A percentile compares a stretch with the other conserved stretches of the same genome.
Conservation (phyloP, 257 asterid genomes). For the Coffea eugenioides region DNA sequence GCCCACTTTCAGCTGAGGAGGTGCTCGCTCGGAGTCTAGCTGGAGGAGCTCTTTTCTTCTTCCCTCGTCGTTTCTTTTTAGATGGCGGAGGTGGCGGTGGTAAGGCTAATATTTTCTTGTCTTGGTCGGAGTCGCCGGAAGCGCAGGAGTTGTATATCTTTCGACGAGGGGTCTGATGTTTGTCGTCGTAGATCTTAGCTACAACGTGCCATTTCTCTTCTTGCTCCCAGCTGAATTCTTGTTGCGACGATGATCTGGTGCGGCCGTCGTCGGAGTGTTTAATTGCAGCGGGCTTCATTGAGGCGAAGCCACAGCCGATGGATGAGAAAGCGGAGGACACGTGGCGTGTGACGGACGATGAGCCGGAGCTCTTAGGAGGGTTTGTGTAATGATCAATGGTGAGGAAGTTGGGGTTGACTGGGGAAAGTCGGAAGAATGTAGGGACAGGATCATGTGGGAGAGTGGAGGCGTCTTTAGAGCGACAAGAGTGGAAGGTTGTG, state of each 20-base stretch:
- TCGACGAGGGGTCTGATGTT: slow-evolving; percentile 23
- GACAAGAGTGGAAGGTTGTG: slow-evolving; percentile 65
- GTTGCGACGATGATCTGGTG: slow-evolving; percentile 11
- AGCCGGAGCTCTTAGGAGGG: slow-evolving; percentile 13
- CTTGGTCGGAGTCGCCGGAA: slow-evolving; percentile 18
- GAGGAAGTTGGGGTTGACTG: slow-evolving; percentile 9
- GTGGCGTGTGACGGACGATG: slow-evolving; percentile 26
- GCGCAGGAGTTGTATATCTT: slow-evolving; percentile 38
- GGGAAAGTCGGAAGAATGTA: slow-evolving; percentile 30
- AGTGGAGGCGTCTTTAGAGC: slow-evolving; percentile 56
- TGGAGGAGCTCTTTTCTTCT: slow-evolving; percentile 35
- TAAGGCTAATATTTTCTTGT: not conserved
- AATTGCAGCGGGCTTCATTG: slow-evolving; percentile 1
- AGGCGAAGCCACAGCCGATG: slow-evolving; percentile 18
- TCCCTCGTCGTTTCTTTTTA: slow-evolving; percentile 27
- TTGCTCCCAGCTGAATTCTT: slow-evolving; percentile 47
- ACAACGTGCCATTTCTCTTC: slow-evolving; percentile 73
- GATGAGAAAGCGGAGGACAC: slow-evolving; percentile 27
- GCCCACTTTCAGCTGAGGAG: slow-evolving; percentile 56
- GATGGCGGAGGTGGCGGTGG: slow-evolving; percentile 28
- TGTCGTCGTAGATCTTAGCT: slow-evolving; percentile 34
- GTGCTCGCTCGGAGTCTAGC: slow-evolving; percentile 44
- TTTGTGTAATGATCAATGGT: slow-evolving; percentile 9
- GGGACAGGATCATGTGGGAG: slow-evolving; percentile 63
- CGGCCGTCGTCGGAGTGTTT: not conserved